These are phyloP conservation scores for Russula emetica DNA, from an alignment of 768 basidiomycete genomes.

Conservation along the genomic window DNA sequence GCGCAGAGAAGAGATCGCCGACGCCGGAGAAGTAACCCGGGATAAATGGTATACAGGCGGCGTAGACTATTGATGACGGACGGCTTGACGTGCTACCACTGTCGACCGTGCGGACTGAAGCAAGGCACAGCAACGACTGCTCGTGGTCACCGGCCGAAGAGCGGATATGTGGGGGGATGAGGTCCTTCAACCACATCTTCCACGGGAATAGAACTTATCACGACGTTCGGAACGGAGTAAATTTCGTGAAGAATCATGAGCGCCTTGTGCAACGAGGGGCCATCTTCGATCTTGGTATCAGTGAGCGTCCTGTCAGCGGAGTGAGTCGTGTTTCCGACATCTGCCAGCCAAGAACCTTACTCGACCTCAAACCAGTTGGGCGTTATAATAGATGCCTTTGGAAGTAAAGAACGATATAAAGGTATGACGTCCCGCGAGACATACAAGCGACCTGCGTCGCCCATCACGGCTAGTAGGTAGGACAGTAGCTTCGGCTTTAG, in stretches of 20 bases:
- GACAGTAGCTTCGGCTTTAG: not conserved
- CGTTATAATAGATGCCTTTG: constrained; percentile 88
- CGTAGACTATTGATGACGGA: constrained; percentile 50
- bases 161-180: constrained; percentile 47
- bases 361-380: constrained; percentile 99
- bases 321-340: not conserved
- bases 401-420: constrained; percentile 73
- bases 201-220: constrained; percentile 86
- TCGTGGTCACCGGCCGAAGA: constrained; percentile 32
- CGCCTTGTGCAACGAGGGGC: constrained; percentile 61
- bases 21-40: constrained; percentile 95
- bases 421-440: constrained; percentile 85
- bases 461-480: constrained; percentile 72
- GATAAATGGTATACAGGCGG: constrained; percentile 68
- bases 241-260: constrained; percentile 70
- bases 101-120: constrained; percentile 46
- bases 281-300: constrained; percentile 59
- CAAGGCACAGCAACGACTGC: constrained; percentile 70
- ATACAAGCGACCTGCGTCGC: constrained; percentile 86
- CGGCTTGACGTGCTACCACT: not conserved
- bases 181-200: constrained; percentile 53
- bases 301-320: constrained; percentile 61
- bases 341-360: constrained; percentile 43
- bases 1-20: constrained; percentile 93
- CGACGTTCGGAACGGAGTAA: constrained; percentile 77